Base-by-base conservation (phyloP, 352 stramenopile genomes). In the Pythium grandisporangium region DNA sequence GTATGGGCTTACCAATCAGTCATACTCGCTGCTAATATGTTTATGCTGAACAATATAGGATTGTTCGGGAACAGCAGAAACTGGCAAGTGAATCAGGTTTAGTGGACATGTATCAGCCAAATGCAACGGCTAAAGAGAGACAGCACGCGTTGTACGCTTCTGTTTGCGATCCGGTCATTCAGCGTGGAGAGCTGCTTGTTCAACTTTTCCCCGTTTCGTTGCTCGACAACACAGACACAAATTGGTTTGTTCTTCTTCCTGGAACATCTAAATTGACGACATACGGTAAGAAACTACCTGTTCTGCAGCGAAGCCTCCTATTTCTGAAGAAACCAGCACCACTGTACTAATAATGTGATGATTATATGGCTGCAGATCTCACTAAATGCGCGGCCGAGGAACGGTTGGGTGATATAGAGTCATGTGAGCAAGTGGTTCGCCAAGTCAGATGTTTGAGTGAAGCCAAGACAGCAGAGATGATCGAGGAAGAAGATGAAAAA, bases 41-140 rank as follows among this genome's bases (percentile, higher is more conserved):
- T 2, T 29, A 13, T 49, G 38, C 33, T 24, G 30, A n/a, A n/a
- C 7, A 1, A 34, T 34, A 13, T 42, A 90, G 79, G 80, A 92
- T 94, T 53, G 81, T 94, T 17, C 60, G 79, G 42, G 81, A 94
- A 42, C 81, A 94, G 33, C 81, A 94, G 40, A 94, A 92, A 33
- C 44, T 89, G 16, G 81, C 81, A 32, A 57, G 53, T 26, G 53
- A 62, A 34, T 45, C 24, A 27, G 42, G 43, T 12, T 7, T 30
- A 10, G 8, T n/a, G 2, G 48, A 55, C 5, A 8, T 37, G n/a
- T 22, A 13, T 16, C 14, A 11, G 6, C 19, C 30, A 3, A 47
- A 62, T 13, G 37, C 2, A 10, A 36, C 32, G 19, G 55, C 58
- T 30, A 84, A 85, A 25, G 74, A 92, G 21, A 51, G 75, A 29